Conservation (phyloP, 257 asterid genomes). For the Anisodus tanguticus region DNA sequence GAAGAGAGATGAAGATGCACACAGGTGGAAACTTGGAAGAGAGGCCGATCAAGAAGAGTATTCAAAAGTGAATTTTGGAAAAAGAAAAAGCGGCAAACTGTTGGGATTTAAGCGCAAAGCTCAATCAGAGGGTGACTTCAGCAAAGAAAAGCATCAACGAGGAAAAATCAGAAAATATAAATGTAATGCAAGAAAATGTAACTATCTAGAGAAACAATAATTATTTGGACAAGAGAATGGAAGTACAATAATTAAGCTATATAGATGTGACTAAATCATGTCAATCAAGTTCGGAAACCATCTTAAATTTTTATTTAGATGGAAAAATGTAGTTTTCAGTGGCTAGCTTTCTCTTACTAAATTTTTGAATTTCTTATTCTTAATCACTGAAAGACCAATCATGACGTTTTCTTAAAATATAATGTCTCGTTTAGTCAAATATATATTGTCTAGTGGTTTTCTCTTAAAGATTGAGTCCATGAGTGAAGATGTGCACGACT, state of each 20-base stretch:
- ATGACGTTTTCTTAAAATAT: neutral
- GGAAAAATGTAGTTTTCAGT: neutral
- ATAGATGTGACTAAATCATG: neutral
- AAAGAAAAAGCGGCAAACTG: neutral
- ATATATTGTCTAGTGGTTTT: neutral
- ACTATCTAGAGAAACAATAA: neutral
- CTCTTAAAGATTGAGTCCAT: neutral
- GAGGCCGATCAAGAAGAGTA: neutral
- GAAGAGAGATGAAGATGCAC: constrained; percentile 8
- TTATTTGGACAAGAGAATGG: neutral
- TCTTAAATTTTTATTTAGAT: neutral
- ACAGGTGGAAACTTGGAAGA: neutral
- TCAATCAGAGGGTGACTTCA: neutral
- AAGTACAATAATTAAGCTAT: neutral
- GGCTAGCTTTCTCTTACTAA: neutral
- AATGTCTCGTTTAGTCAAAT: neutral
- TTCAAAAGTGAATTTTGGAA: neutral
- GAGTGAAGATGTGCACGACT: neutral
- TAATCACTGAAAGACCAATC: neutral
- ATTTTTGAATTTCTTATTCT: neutral
- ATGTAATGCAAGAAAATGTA: neutral
- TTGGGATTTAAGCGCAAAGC: neutral
- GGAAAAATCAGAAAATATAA: neutral
- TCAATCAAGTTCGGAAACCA: neutral
- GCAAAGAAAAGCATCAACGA: neutral